Base-by-base conservation (phyloP, 257 asterid genomes). In the Mentha longifolia region DNA sequence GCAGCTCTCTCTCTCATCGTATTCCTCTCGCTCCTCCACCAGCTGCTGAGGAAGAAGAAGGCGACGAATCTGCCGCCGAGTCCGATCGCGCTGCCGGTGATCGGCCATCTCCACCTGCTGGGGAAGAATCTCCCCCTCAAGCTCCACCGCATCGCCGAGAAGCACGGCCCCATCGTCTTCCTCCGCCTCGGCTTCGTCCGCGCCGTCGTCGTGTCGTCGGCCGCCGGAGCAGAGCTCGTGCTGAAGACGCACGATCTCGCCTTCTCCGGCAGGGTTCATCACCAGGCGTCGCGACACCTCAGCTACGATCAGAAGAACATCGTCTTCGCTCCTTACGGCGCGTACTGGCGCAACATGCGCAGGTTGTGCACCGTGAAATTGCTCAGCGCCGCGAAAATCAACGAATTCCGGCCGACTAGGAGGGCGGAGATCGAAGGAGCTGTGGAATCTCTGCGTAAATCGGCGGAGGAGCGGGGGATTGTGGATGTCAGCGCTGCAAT, bases 291-390 rank as follows among this genome's bases (percentile, higher is more conserved):
- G 13, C 54, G 50, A 6, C 4, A 49, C 16, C 13, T 80, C 0
- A 4, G 57, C 3, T 80, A 73, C 7, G 81, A 41, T 3, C 55
- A 60, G 45, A 60, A 50, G 1, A 71, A 70, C 31, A 1, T 80
- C 7, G 19, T 30, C 0, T 70, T 70, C 19, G 75, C 70, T 1
- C 20, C 58, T 3, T 80, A 77, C 22, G 78, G 78, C 3, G 62
- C 75, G 1, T 71, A 70, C 43, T 77, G 78, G 85, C 77, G 76
- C 41, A 22, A 77, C 49, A 81, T 77, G 58, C 78, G 78, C 3
- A 74, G 72, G 13, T 60, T 74, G 5, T 70, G 71, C 59, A 77
- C 83, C 0, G 10, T 72, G 59, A 42, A 78, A 70, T 47, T 74
- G 16, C 78, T 81, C 17, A 77, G 72, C 70, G 58, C 14, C 49